phyloP scores from a whole-genome alignment of 2,329 filamentous ascomycete genomes.

The Elsinoe australis region DNA sequence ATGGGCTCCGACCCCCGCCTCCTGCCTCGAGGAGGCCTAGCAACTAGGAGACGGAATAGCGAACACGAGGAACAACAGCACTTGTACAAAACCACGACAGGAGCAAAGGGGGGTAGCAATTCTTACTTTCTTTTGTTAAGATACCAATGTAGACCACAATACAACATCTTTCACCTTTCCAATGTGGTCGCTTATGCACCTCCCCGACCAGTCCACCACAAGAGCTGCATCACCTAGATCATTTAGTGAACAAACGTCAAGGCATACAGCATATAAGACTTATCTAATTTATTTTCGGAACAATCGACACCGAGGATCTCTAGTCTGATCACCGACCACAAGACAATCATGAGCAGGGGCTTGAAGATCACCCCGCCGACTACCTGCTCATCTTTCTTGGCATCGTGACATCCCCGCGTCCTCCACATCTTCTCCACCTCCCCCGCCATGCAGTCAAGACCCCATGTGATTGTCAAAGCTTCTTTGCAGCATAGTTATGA shows the following conservation, averaged over 20 bases:
- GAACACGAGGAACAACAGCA: not conserved
- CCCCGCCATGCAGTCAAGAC: not conserved
- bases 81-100: not conserved
- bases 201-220: too few relatives aligned
- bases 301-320: not conserved
- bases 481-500: too few relatives aligned
- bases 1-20: not conserved
- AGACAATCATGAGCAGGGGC: not conserved
- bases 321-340: not conserved
- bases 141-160: slow-evolving; percentile 3
- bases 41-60: not conserved
- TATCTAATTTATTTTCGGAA: not conserved
- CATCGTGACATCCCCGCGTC: not conserved
- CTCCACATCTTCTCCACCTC: not conserved
- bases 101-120: not conserved
- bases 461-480: too few relatives aligned
- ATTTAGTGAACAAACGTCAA: too few relatives aligned
- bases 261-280: not conserved
- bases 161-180: not conserved
- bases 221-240: too few relatives aligned
- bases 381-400: not conserved
- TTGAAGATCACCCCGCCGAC: not conserved
- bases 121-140: not conserved
- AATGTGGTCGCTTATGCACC: not conserved
- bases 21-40: slow-evolving; percentile 6